A percentile compares a stretch with the other conserved stretches of the same genome.
phyloP scores from a whole-genome alignment of 768 basidiomycete species.

The Hemileccinum impolitum region DNA sequence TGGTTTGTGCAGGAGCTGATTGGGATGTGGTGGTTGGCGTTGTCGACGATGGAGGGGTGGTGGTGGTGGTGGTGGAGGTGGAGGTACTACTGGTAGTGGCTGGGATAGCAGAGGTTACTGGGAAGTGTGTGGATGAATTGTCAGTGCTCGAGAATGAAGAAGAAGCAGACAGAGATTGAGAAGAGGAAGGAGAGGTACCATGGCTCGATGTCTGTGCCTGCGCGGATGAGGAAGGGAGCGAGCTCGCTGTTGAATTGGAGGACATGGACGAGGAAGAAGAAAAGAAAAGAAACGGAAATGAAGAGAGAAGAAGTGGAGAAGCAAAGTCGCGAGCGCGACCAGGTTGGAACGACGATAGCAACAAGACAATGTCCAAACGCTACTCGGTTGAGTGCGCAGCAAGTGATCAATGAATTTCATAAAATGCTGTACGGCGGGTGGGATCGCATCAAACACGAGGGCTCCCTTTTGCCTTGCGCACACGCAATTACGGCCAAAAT shows the following conservation, averaged over 20 bases:
- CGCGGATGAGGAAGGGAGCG: not conserved
- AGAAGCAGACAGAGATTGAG: conserved; percentile 3
- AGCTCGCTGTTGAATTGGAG: conserved; percentile 1
- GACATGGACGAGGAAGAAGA: conserved; percentile 16
- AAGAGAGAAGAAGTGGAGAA: not conserved
- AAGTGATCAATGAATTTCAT: not conserved
- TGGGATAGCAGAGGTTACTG: conserved; percentile 3
- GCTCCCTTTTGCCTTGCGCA: too few relatives aligned
- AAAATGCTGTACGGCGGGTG: conserved; percentile 1
- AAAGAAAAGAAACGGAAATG: not conserved
- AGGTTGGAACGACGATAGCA: not conserved
- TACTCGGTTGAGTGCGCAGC: not conserved
- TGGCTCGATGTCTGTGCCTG: conserved; percentile 1
- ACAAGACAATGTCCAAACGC: too few relatives aligned
- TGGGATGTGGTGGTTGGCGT: conserved; percentile 1
- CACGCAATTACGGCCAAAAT: not conserved
- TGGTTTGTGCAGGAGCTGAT: conserved; percentile 1
- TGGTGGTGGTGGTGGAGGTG: conserved; percentile 4
- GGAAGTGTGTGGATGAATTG: conserved; percentile 3
- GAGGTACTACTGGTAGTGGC: not conserved
- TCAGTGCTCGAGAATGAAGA: conserved; percentile 12
- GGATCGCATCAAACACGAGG: not conserved
- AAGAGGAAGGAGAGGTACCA: conserved; percentile 21
- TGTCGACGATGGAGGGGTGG: conserved; percentile 1
- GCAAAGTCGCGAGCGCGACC: not conserved